Evolutionary conservation across 768 basidiomycete genomes (phyloP).

Genomic region (Leucocoprinus sp.): DNA sequence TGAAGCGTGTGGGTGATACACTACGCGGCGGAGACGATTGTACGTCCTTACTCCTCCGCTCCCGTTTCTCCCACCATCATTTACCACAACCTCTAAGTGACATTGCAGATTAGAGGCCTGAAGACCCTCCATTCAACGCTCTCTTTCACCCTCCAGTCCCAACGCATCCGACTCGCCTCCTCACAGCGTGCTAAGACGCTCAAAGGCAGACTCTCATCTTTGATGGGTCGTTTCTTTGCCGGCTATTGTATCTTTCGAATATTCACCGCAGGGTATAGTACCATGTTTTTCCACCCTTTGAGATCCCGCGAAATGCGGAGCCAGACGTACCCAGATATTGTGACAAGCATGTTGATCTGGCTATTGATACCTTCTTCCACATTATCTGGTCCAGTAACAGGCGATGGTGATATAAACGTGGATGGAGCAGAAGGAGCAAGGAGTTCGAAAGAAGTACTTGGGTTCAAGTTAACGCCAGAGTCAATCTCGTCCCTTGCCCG

Average conservation of each 20-base stretch:
- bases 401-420: no score
- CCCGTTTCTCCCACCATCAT: neutral
- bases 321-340: slow-evolving; percentile 33
- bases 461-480: slow-evolving; percentile 18
- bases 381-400: slow-evolving; percentile 12
- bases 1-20: slow-evolving; percentile 41
- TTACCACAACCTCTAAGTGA: slow-evolving; percentile 19
- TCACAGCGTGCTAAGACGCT: slow-evolving; percentile 46
- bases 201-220: slow-evolving; percentile 40
- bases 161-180: slow-evolving; percentile 40
- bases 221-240: slow-evolving; percentile 48
- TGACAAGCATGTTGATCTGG: slow-evolving; percentile 26
- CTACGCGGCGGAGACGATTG: slow-evolving; percentile 39
- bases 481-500: slow-evolving; percentile 34
- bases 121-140: slow-evolving; percentile 65
- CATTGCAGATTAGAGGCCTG: slow-evolving; percentile 56
- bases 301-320: slow-evolving; percentile 23
- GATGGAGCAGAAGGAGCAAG: neutral
- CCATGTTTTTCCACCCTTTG: slow-evolving; percentile 31
- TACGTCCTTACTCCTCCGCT: slow-evolving; percentile 16
- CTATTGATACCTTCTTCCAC: slow-evolving; percentile 22
- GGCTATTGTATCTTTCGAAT: slow-evolving; percentile 60
- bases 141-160: slow-evolving; percentile 42
- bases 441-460: neutral
- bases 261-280: slow-evolving; percentile 36